phyloP scores from a whole-genome alignment of 2,329 filamentous ascomycete species.

The Bipolaris cookei region DNA sequence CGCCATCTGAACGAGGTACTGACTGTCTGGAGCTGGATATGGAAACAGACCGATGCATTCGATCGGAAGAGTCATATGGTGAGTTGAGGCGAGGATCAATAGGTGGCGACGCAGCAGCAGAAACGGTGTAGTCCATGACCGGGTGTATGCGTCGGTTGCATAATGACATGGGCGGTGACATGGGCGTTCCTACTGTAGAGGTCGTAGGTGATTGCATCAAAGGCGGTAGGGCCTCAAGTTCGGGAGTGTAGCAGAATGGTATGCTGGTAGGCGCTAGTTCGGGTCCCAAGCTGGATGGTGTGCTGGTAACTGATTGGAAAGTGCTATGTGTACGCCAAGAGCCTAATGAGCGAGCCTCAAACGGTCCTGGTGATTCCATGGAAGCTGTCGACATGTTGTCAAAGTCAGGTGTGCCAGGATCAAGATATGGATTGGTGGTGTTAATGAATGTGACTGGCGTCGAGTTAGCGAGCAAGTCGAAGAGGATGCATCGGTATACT shows the following conservation, averaged over 20 bases:
- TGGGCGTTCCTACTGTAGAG: constrained; percentile 39
- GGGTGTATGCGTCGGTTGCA: constrained; percentile 61
- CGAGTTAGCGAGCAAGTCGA: constrained; percentile 15
- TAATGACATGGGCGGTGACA: constrained; percentile 54
- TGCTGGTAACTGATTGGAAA: constrained; percentile 38
- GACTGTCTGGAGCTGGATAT: constrained; percentile 34
- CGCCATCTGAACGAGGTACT: constrained; percentile 29
- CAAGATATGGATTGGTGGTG: constrained; percentile 66
- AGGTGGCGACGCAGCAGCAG: constrained; percentile 41
- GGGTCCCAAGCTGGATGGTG: constrained; percentile 55
- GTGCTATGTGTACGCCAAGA: constrained; percentile 39
- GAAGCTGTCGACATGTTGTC: constrained; percentile 43
- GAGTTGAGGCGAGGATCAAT: constrained; percentile 46
- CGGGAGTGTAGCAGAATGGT: constrained; percentile 37
- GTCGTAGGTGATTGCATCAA: constrained; percentile 42
- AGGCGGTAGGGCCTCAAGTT: constrained; percentile 37
- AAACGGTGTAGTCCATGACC: constrained; percentile 52
- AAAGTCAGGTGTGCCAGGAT: constrained; percentile 49
- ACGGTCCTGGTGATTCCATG: constrained; percentile 41
- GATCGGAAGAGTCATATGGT: constrained; percentile 37
- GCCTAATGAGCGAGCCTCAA: constrained; percentile 34
- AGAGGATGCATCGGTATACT: constrained; percentile 16
- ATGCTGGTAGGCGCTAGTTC: constrained; percentile 59
- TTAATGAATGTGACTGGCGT: constrained; percentile 65
- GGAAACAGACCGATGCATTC: constrained; percentile 35